These are phyloP conservation scores for Psophocarpus tetragonolobus DNA, from an alignment of 306 rosid genomes.

Conservation along the genomic window DNA sequence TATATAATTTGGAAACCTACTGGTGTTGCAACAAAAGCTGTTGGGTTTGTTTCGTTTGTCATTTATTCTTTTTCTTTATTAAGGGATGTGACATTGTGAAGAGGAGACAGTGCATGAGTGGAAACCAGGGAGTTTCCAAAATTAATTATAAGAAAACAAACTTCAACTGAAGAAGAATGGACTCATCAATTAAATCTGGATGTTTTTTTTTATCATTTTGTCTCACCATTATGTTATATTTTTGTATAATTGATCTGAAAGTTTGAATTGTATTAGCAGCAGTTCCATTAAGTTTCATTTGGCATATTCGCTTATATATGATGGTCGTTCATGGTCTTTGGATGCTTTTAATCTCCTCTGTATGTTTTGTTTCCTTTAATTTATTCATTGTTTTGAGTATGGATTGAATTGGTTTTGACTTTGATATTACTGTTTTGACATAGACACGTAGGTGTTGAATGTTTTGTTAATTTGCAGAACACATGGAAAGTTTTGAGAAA, in stretches of 20 bases:
- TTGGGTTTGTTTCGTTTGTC: background rate
- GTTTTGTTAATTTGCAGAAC: constrained; percentile 36
- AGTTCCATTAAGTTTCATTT: background rate
- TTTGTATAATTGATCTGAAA: background rate
- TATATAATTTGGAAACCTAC: background rate
- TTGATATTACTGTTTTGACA: background rate
- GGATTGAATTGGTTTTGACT: constrained; percentile 9
- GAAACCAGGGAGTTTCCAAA: background rate
- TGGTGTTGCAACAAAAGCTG: background rate
- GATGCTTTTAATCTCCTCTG: background rate
- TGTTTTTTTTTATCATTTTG: background rate
- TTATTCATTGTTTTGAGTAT: constrained; percentile 11
- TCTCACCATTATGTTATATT: background rate
- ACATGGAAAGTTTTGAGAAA: constrained; percentile 58
- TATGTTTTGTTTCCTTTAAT: background rate
- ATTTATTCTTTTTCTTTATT: background rate
- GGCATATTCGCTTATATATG: background rate
- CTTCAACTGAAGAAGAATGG: background rate
- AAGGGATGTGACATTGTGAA: background rate
- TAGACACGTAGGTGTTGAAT: background rate
- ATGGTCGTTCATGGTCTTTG: background rate
- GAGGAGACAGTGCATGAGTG: background rate
- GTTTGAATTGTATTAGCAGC: background rate
- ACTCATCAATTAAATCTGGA: background rate
- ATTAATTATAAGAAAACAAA: background rate